Evolutionary conservation across 768 basidiomycete species (phyloP).

Genomic region (Podaxis rugospora): DNA sequence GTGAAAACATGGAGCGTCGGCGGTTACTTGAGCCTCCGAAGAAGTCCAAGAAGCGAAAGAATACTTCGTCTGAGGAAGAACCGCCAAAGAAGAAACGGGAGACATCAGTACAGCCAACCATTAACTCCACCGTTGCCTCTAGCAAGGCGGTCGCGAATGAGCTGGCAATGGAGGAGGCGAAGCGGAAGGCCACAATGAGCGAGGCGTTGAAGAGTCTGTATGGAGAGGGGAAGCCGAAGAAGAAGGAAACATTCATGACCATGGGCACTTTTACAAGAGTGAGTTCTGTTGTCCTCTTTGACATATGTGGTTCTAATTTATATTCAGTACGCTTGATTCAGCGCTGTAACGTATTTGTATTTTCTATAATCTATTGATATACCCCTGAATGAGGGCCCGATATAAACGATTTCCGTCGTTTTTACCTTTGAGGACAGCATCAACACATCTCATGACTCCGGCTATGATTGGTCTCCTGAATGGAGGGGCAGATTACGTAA

Average conservation of each 20-base stretch:
- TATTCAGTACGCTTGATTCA: slow-evolving; percentile 18
- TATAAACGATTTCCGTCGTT: background rate
- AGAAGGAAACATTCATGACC: slow-evolving; percentile 88
- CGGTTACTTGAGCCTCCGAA: slow-evolving; percentile 54
- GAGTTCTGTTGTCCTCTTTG: slow-evolving; percentile 25
- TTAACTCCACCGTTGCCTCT: slow-evolving; percentile 51
- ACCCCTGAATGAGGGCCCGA: background rate
- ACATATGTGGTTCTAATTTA: background rate
- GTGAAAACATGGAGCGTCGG: slow-evolving; percentile 48
- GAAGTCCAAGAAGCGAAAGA: slow-evolving; percentile 64
- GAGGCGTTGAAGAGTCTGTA: slow-evolving; percentile 85
- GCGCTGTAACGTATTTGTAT: background rate
- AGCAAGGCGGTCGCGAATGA: slow-evolving; percentile 67
- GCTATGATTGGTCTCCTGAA: no score
- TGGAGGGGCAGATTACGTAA: no score
- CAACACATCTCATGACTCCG: background rate
- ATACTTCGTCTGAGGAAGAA: slow-evolving; percentile 24
- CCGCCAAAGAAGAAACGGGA: slow-evolving; percentile 45
- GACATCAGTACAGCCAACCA: slow-evolving; percentile 30
- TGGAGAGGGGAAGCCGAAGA: slow-evolving; percentile 44
- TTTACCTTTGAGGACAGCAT: background rate
- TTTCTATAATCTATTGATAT: background rate
- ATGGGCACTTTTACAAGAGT: slow-evolving; percentile 91
- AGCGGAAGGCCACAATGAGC: slow-evolving; percentile 81
- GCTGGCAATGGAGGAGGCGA: slow-evolving; percentile 77